phyloP scores from a whole-genome alignment of 2,329 filamentous ascomycete genomes.

The Hymenoscyphus fructigenus region DNA sequence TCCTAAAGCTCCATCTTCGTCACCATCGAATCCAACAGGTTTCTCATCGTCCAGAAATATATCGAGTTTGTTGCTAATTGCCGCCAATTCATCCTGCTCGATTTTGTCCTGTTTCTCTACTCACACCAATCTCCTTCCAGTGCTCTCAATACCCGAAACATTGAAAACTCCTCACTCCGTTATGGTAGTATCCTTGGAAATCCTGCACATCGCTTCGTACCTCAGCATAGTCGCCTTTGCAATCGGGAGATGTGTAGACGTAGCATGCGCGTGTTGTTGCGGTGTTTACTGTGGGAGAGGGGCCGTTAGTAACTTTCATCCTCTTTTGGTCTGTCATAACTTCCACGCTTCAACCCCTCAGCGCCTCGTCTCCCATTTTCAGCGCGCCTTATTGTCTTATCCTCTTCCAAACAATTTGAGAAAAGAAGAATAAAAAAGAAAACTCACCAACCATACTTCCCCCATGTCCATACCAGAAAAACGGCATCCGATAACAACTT shows the following conservation, averaged over 20 bases:
- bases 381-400: too few species aligned
- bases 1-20: neutral
- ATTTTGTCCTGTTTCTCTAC: too few species aligned
- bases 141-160: neutral
- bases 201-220: constrained; percentile 3
- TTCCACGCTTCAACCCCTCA: neutral
- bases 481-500: neutral
- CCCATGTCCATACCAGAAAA: neutral
- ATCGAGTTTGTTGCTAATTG: too few species aligned
- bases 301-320: neutral
- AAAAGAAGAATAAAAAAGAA: neutral
- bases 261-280: neutral
- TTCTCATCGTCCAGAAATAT: neutral
- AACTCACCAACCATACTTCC: neutral
- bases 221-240: neutral
- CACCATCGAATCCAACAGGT: too few species aligned
- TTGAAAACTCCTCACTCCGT: constrained; percentile 3
- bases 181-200: neutral
- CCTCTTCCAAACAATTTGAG: too few species aligned
- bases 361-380: too few species aligned
- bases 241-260: constrained; percentile 2
- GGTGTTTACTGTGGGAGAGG: neutral
- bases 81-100: too few species aligned
- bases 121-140: too few species aligned
- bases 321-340: neutral